A percentile compares a stretch with the other conserved stretches of the same genome.
Conservation (phyloP, 305 asterid species). For the Fraxinus velutina region DNA sequence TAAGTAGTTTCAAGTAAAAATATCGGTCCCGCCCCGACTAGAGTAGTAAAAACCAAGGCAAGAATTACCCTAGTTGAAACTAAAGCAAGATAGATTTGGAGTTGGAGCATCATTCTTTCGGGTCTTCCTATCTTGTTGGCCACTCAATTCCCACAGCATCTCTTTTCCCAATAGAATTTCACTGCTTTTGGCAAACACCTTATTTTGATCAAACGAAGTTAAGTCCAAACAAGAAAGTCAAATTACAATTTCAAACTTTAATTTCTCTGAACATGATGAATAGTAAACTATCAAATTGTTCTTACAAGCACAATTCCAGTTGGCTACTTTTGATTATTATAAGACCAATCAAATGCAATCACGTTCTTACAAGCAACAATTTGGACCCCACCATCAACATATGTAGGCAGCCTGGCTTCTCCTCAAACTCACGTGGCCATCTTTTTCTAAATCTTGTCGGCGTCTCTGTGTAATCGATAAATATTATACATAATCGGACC, state of each 20-base stretch:
- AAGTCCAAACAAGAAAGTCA: constrained; percentile 20
- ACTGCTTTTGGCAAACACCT: not conserved
- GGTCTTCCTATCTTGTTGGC: constrained; percentile 2
- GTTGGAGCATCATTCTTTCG: not conserved
- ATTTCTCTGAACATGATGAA: not conserved
- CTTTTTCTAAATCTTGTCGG: constrained; percentile 17
- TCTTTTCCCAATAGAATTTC: constrained; percentile 3
- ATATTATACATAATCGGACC: not conserved
- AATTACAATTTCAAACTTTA: constrained; percentile 6
- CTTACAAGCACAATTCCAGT: constrained; percentile 28
- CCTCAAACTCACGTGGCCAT: not conserved
- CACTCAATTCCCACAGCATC: not conserved
- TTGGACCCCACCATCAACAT: constrained; percentile 22
- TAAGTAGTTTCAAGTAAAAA: not conserved
- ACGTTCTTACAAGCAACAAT: constrained; percentile 43
- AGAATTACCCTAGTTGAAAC: not conserved
- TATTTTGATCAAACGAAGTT: not conserved
- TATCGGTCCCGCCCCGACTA: not conserved
- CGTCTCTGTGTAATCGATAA: not conserved
- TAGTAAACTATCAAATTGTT: constrained; percentile 22
- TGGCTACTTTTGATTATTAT: constrained; percentile 27
- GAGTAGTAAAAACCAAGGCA: not conserved
- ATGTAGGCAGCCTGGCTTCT: constrained; percentile 27
- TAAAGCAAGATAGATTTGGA: not conserved
- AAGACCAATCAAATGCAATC: constrained; percentile 32